A percentile compares a stretch with the other conserved stretches of the same genome.
Evolutionary conservation across 257 asterid species (phyloP).

Genomic region (Fraxinus americana): DNA sequence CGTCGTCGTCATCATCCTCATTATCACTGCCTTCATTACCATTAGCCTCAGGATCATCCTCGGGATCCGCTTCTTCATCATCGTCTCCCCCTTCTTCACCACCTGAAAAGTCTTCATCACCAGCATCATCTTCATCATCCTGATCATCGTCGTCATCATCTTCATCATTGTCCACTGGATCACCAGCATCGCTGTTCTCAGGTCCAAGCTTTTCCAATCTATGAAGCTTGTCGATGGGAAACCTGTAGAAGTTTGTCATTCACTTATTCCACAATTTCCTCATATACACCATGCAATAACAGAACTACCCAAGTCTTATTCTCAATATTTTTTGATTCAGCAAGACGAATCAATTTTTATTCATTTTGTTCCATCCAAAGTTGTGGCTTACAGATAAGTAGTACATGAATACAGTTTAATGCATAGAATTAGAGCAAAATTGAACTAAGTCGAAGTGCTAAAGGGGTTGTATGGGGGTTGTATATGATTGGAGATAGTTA

Average conservation of each 20-base stretch:
- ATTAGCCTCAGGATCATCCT: conserved; percentile 57
- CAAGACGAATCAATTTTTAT: no score
- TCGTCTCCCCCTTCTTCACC: conserved; percentile 70
- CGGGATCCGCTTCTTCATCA: conserved; percentile 58
- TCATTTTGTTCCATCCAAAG: no score
- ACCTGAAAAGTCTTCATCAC: conserved; percentile 83
- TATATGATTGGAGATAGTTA: no score
- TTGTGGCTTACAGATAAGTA: no score
- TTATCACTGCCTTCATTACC: conserved; percentile 69
- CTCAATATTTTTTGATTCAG: neutral
- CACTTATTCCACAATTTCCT: neutral
- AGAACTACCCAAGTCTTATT: neutral
- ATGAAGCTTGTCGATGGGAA: conserved; percentile 55
- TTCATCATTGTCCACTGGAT: conserved; percentile 71
- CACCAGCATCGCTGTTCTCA: conserved; percentile 64
- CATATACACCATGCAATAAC: neutral
- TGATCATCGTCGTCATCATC: conserved; percentile 49
- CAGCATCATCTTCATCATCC: conserved; percentile 63
- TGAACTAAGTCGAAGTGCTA: no score
- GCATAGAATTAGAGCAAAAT: no score
- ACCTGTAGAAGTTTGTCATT: conserved; percentile 39
- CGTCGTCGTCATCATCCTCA: conserved; percentile 10
- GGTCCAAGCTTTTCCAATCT: conserved; percentile 44
- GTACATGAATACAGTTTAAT: no score
- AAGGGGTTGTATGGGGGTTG: no score